phyloP scores from a whole-genome alignment of 129 eudicot genomes.

The Lactuca sativa region DNA sequence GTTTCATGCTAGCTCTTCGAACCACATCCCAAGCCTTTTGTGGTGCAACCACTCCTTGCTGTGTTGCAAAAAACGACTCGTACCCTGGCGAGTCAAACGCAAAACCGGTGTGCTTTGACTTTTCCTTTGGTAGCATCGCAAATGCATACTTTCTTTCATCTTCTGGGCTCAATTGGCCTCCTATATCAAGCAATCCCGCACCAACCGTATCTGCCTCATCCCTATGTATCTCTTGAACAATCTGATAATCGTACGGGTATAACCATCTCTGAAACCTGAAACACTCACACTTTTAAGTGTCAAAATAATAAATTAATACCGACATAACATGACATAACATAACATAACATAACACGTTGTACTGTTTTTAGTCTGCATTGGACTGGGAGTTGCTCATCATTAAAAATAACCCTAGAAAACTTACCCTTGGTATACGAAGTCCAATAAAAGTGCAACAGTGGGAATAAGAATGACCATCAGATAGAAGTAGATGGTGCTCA shows the following conservation, averaged over 20 bases:
- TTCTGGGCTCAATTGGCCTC: constrained; percentile 57
- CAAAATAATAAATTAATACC: not conserved
- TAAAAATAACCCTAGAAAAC: constrained; percentile 15
- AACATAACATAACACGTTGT: not conserved
- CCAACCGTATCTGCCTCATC: constrained; percentile 61
- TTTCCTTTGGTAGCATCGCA: constrained; percentile 77
- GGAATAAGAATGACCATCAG: constrained; percentile 73
- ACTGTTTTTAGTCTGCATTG: not conserved
- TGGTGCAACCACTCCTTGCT: constrained; percentile 83
- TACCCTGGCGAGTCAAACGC: constrained; percentile 99
- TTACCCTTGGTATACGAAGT: constrained; percentile 81
- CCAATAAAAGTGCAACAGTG: constrained; percentile 60
- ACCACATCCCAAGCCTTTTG: constrained; percentile 99
- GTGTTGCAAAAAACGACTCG: constrained; percentile 91
- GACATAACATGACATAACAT: not conserved
- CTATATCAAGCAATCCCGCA: constrained; percentile 63
- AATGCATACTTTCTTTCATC: constrained; percentile 83
- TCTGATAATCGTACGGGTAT: constrained; percentile 82
- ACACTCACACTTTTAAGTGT: not conserved
- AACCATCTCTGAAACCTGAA: constrained; percentile 93
- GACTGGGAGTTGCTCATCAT: no score
- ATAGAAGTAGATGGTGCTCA: constrained; percentile 81
- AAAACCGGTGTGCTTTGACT: constrained; percentile 90
- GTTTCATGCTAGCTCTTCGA: constrained; percentile 82
- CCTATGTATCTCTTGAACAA: constrained; percentile 80